phyloP scores from a whole-genome alignment of 768 basidiomycete species.

The Agaricus bisporus region DNA sequence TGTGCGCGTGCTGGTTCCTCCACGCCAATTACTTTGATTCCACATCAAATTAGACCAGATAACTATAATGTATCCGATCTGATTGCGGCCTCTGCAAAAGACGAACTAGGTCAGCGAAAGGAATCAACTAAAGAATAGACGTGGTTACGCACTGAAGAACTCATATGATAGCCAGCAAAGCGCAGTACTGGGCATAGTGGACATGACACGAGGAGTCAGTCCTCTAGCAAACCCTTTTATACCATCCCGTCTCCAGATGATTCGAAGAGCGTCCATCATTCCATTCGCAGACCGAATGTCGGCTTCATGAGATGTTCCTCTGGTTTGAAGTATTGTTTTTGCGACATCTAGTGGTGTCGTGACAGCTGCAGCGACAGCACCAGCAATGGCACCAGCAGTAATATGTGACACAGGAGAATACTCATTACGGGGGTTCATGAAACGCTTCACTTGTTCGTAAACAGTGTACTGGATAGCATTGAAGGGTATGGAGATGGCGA shows the following conservation, averaged over 20 bases:
- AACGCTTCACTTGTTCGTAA: conserved; percentile 86
- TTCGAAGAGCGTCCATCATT: conserved; percentile 81
- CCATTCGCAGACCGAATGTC: conserved; percentile 82
- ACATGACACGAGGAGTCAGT: conserved; percentile 85
- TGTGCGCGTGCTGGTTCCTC: conserved; percentile 8
- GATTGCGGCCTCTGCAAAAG: conserved; percentile 55
- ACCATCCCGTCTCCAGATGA: conserved; percentile 87
- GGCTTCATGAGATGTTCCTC: conserved; percentile 80
- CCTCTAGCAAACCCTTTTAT: conserved; percentile 82
- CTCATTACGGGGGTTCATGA: conserved; percentile 77
- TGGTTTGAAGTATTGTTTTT: conserved; percentile 94
- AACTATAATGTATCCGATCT: conserved; percentile 34
- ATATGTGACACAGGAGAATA: conserved; percentile 96
- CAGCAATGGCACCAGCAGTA: conserved; percentile 85
- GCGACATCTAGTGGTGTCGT: conserved; percentile 97
- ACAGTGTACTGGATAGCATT: conserved; percentile 97
- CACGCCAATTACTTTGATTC: conserved; percentile 1
- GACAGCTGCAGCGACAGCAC: conserved; percentile 90
- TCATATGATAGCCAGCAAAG: conserved; percentile 97
- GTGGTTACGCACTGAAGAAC: conserved; percentile 82
- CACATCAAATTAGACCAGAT: conserved; percentile 2
- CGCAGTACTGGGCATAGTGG: conserved; percentile 95
- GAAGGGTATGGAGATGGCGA: conserved; percentile 95
- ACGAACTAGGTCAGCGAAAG: conserved; percentile 6
- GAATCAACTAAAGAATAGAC: background rate